phyloP scores from a whole-genome alignment of 106 monocot species.

The Dendrobium officinale region DNA sequence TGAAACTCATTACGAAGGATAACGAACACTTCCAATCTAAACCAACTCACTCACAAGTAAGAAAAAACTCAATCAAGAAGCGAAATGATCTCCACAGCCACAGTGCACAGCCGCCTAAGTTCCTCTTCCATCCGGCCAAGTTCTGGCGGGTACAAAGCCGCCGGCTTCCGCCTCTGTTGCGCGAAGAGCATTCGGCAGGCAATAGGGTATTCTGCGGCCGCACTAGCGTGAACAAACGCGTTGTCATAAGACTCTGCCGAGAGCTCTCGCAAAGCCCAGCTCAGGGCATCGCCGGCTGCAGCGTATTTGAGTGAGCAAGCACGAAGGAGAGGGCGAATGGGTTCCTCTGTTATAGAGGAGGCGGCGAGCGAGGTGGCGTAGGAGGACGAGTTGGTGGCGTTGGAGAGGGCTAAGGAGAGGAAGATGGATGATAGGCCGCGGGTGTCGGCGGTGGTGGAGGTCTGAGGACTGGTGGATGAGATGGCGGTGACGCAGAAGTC shows the following conservation, averaged over 20 bases:
- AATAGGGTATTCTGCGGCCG: slow-evolving; percentile 60
- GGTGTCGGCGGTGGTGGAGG: slow-evolving; percentile 13
- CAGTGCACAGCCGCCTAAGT: slow-evolving; percentile 42
- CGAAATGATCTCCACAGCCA: slow-evolving; percentile 55
- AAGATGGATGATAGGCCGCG: slow-evolving; percentile 30
- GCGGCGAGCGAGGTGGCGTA: slow-evolving; percentile 17
- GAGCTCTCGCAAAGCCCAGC: slow-evolving; percentile 25
- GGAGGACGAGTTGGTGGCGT: slow-evolving; percentile 35
- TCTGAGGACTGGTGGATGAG: slow-evolving; percentile 28
- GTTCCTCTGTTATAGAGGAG: slow-evolving; percentile 1
- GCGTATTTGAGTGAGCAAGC: slow-evolving; percentile 47
- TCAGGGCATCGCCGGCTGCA: slow-evolving; percentile 38
- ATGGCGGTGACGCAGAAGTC: slow-evolving; percentile 63
- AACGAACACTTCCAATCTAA: too few species aligned
- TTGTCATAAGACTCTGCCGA: slow-evolving; percentile 38
- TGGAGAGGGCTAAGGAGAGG: slow-evolving; percentile 32
- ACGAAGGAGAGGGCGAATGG: slow-evolving; percentile 15
- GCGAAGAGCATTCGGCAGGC: slow-evolving; percentile 51
- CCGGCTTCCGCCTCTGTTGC: slow-evolving; percentile 7
- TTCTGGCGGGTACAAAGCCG: slow-evolving; percentile 37
- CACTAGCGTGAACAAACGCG: slow-evolving; percentile 55
- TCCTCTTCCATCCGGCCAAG: slow-evolving; percentile 47
- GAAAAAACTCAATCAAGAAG: slow-evolving; percentile 28
- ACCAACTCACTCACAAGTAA: not conserved
- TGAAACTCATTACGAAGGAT: too few species aligned